phyloP scores from a whole-genome alignment of 169 alveolate genomes.

The Plasmodium vivax region DNA sequence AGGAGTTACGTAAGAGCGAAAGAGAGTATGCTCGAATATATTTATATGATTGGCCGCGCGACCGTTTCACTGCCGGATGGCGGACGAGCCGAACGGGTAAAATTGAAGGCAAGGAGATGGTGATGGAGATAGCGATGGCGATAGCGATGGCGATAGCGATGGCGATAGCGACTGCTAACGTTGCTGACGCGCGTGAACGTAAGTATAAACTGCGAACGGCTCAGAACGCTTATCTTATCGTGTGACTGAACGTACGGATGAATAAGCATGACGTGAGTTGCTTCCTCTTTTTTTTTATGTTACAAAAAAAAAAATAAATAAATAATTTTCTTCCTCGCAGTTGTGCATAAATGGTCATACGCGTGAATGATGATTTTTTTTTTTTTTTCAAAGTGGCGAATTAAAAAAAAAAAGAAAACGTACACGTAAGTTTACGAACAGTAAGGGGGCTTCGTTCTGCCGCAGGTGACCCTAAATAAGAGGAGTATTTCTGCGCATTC shows the following conservation, averaged over 20 bases:
- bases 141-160: no score
- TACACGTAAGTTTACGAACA: background rate
- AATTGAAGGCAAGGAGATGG: background rate
- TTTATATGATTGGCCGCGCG: background rate
- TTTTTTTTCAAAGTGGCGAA: background rate
- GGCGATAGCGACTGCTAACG: background rate
- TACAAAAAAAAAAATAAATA: no score
- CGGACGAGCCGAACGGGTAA: background rate
- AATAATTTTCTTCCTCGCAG: background rate
- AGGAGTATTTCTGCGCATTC: no score
- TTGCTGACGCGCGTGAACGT: background rate
- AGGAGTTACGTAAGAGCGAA: background rate
- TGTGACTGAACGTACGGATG: background rate
- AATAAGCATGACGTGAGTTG: background rate
- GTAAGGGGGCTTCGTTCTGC: background rate
- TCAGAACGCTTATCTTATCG: background rate
- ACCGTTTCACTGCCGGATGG: background rate
- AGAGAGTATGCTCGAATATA: background rate
- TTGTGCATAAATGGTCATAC: background rate
- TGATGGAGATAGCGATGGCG: background rate
- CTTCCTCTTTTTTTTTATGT: background rate
- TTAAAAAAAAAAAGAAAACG: background rate
- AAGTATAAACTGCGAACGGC: background rate
- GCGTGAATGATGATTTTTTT: background rate
- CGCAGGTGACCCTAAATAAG: background rate